These are phyloP conservation scores for Cucurbita moschata DNA, from an alignment of 306 rosid genomes.

Conservation along the genomic window DNA sequence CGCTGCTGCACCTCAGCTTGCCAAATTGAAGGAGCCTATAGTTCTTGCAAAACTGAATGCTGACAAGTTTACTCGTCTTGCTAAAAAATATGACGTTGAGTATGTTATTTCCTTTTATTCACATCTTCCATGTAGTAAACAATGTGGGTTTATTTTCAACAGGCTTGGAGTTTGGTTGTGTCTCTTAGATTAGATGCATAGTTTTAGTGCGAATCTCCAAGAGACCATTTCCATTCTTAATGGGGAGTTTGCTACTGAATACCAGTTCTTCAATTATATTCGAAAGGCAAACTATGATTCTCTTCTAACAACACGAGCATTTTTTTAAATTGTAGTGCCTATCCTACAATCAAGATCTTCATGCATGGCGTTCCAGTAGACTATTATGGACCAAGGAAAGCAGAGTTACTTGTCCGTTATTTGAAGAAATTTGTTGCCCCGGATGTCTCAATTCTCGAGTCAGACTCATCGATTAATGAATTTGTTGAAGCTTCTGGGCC, in stretches of 20 bases:
- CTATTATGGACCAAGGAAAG: constrained; percentile 83
- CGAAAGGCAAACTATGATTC: not conserved
- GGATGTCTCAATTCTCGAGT: constrained; percentile 69
- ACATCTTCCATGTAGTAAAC: not conserved
- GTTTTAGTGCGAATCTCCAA: not conserved
- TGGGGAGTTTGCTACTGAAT: not conserved
- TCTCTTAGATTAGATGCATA: constrained; percentile 2
- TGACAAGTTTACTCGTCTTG: constrained; percentile 62
- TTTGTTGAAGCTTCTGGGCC: constrained; percentile 61
- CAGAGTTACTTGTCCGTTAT: constrained; percentile 66
- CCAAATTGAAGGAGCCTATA: constrained; percentile 59
- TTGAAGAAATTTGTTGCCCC: constrained; percentile 80
- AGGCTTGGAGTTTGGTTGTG: not conserved
- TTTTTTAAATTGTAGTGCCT: constrained; percentile 41
- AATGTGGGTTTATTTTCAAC: not conserved
- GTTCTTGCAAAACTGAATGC: constrained; percentile 72
- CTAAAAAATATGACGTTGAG: constrained; percentile 54
- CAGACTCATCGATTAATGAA: constrained; percentile 52
- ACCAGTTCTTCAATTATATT: not conserved
- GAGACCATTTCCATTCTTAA: not conserved
- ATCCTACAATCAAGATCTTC: constrained; percentile 65
- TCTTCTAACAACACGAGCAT: not conserved
- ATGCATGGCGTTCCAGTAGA: constrained; percentile 62
- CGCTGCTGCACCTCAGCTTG: constrained; percentile 78
- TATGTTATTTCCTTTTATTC: constrained; percentile 22